phyloP scores from a whole-genome alignment of 345 rosid species.

The Streptanthus diversifolius region DNA sequence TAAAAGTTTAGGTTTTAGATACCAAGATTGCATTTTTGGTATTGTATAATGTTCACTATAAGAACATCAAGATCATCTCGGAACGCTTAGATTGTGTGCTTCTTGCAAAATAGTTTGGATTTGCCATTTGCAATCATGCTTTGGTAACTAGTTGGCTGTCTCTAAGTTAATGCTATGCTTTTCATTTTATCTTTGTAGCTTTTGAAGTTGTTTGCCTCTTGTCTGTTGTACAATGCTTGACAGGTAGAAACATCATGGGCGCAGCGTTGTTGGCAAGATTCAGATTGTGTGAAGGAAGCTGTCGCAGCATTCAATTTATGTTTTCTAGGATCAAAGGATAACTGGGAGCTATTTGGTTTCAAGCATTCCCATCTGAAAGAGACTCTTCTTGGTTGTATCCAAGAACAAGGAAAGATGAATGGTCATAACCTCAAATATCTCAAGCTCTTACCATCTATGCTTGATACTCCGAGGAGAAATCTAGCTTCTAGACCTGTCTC shows the following conservation, averaged over 20 bases:
- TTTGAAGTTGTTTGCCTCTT: not conserved
- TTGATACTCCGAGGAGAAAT: conserved; percentile 38
- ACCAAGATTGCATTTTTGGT: not conserved
- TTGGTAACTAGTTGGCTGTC: not conserved
- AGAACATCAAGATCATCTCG: not conserved
- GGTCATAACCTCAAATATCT: conserved; percentile 37
- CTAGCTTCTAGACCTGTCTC: conserved; percentile 39
- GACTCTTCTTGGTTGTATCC: conserved; percentile 54
- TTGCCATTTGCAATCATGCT: not conserved
- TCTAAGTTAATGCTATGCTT: not conserved
- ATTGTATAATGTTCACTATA: not conserved
- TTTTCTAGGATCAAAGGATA: conserved; percentile 44
- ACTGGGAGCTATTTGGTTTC: conserved; percentile 37
- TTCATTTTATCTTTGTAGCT: not conserved
- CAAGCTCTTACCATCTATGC: conserved; percentile 31
- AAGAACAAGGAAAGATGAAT: conserved; percentile 43
- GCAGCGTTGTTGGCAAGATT: conserved; percentile 54
- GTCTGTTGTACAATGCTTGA: conserved; percentile 22
- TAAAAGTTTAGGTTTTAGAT: not conserved
- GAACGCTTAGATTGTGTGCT: not conserved
- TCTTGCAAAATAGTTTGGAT: not conserved
- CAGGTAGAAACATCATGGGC: conserved; percentile 64
- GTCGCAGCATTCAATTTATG: conserved; percentile 44
- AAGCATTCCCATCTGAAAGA: conserved; percentile 44
- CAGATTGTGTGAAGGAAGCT: conserved; percentile 48